Evolutionary conservation across 345 rosid species (phyloP), one percentile per base, ranked within the genome.

Genomic region (Corchorus capsularis): DNA sequence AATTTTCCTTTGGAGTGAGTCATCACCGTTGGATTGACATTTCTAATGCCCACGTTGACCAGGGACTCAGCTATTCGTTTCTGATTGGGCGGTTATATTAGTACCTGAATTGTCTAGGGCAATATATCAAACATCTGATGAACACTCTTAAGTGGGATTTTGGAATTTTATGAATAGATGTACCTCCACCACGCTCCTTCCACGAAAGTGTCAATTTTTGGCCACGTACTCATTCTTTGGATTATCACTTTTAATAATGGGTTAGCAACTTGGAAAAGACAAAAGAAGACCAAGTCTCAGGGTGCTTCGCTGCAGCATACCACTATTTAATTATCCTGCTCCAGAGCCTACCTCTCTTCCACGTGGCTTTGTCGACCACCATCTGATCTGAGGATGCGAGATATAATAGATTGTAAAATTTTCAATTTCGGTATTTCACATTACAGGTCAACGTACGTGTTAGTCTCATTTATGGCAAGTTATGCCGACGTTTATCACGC

Each of bases 21-120:
- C 11, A 46, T 14, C 60, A 53, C 78, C 82, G 61, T 79, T 3
- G 5, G 76, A 73, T 73, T 65, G 35, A 15, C 20, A 65, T 41
- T 65, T 65, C 32, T 10, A 15, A 43, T 41, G 19, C 69, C 52
- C 34, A 41, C 20, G 34, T 47, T 66, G 64, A 66, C 46, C 39
- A 0, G 55, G 64, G n/a, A 49, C 27, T 53, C 14, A 22, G 27
- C 14, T 17, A 16, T n/a, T 54, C 8, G 8, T 8, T 35, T 59
- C 17, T 45, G 56, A 73, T 59, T 41, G 32, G 78, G 43, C 64
- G 10, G 17, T 61, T 73, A 32, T 43, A 61, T 27, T 14, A 1
- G 63, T 50, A 63, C 5, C 50, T 4, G 5, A 20, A 34, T 19
- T 41, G 10, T 20, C 7, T 19, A 2, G 52, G 71, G 50, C 34